Base-by-base conservation (phyloP, 2,329 filamentous ascomycete species). In the Sphaerostilbella broomeana region DNA sequence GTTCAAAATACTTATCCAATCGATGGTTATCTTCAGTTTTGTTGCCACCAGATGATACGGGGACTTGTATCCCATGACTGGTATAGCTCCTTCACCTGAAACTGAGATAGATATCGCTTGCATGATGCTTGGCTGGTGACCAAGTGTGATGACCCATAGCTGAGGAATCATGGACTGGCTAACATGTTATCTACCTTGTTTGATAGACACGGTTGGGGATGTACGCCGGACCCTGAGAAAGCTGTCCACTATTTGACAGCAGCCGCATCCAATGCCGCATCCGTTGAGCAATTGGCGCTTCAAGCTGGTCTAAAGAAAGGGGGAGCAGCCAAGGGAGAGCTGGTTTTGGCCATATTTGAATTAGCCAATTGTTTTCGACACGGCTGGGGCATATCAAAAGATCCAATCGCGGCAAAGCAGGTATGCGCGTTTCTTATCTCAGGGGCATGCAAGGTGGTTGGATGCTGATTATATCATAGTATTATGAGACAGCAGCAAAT, bases 401-500 rank as follows among this genome's bases (percentile, higher is more conserved):
- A 98, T 60, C 76, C 88, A 24, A 73, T 86, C 37, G 92, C 92
- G 32, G 92, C 92, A 35, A 80, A 81, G 60, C 75, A 80, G 68
- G 77, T 80, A 52, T 53, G 71, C 61, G 29, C 41, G 71, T 73
- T 52, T 34, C 24, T 19, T 16, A 20, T 40, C 16, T 40, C 27
- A 36, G 27, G 33, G 16, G 38, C n/a, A 12, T 13, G 15, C 20
- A 25, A n/a, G 21, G 28, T 31, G 33, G 26, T 41, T 36, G 27
- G 29, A 42, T 25, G 27, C 35, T 42, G 25, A 38, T 30, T 22
- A n/a, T 20, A 24, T 40, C 11, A 42, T 72, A 94, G 73, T 98
- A 97, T 63, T 98, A 97, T 63, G 90, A 97, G 66, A 95, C 90
- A 8, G 92, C 92, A 19, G 92, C 92, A 45, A 97, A 98, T 60